phyloP scores from a whole-genome alignment of 371 early-diverging fungal genomes.

The Dichotomocladium elegans region DNA sequence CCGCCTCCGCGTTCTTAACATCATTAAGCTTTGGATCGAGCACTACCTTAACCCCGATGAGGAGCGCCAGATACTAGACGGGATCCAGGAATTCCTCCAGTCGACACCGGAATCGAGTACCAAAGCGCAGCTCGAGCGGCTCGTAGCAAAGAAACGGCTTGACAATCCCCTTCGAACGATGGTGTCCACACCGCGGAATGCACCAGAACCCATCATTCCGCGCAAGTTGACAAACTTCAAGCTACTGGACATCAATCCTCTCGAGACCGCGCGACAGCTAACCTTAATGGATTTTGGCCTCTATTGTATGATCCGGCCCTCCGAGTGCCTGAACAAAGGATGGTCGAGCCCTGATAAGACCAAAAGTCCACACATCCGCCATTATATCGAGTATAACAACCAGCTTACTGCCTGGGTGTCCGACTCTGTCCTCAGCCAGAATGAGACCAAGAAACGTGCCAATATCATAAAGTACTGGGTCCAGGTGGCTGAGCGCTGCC shows the following conservation, averaged over 20 bases:
- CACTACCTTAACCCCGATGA: conserved; percentile 72
- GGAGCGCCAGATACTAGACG: conserved; percentile 56
- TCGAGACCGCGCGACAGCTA: conserved; percentile 92
- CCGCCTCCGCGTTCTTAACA: conserved; percentile 82
- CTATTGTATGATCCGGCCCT: conserved; percentile 75
- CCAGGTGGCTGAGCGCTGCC: conserved; percentile 68
- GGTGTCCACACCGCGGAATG: neutral
- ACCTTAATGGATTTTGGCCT: conserved; percentile 82
- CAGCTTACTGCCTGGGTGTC: conserved; percentile 85
- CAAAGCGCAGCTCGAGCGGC: conserved; percentile 59
- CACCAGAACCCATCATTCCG: conserved; percentile 60
- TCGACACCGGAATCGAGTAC: conserved; percentile 60
- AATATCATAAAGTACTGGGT: conserved; percentile 80
- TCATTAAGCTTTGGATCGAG: conserved; percentile 89
- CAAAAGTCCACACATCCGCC: conserved; percentile 53
- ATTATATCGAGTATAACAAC: conserved; percentile 67
- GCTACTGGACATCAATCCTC: conserved; percentile 81
- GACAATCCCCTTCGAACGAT: conserved; percentile 23
- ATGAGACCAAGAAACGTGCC: conserved; percentile 75
- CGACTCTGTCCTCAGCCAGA: conserved; percentile 72
- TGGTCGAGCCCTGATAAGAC: conserved; percentile 58
- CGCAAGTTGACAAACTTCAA: conserved; percentile 58
- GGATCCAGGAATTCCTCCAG: conserved; percentile 66
- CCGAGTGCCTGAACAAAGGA: conserved; percentile 85
- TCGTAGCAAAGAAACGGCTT: conserved; percentile 55